Evolutionary conservation across 2,329 filamentous ascomycete genomes (phyloP), one percentile per base, ranked within the genome.

Genomic region (Colletotrichum graminicola): DNA sequence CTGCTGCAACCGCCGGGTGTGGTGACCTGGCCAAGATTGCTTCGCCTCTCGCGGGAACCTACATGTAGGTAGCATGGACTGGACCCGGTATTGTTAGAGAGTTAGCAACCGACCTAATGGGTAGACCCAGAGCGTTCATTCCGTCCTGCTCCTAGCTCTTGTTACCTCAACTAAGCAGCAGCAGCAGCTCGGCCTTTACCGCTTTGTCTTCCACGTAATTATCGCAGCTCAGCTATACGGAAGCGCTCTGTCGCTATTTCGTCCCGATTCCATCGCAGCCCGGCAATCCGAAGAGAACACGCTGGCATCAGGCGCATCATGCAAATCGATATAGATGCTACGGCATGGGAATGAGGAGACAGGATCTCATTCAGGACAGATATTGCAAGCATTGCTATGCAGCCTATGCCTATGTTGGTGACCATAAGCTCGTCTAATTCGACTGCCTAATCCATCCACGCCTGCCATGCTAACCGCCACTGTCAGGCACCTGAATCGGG

Each of bases 171-270:
- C 1, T 45, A 45, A 21, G 43, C 55, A 41, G 47, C 23, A 29
- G 36, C 63, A 71, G 51, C 18, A 18, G 43, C 59, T 47, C 45
- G 18, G 14, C 39, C 51, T 63, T 68, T 59, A 71, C 69, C 69
- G 65, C 65, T 61, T 47, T 26, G 4, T 29, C 32, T n/a, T 23
- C 63, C 49, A 67, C 62, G 45, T 57, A n/a, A n/a, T n/a, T n/a
- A 59, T 41, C n/a, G 45, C 34, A 16, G 18, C 51, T 32, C 64
- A 16, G 18, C 51, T 32, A 57, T n/a, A 51, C 18, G 54, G 34
- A 34, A 49, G 36, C 29, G 39, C n/a, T 39, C 60, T 62, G 55
- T 51, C 36, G 34, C 52, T n/a, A 12, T 29, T 63, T 63, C 34
- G 26, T 41, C 52, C 11, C 45, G n/a, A 11, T 23, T 21, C 2